Evolutionary conservation across 805 yeast species (phyloP).

Genomic region (Candida germanica): DNA sequence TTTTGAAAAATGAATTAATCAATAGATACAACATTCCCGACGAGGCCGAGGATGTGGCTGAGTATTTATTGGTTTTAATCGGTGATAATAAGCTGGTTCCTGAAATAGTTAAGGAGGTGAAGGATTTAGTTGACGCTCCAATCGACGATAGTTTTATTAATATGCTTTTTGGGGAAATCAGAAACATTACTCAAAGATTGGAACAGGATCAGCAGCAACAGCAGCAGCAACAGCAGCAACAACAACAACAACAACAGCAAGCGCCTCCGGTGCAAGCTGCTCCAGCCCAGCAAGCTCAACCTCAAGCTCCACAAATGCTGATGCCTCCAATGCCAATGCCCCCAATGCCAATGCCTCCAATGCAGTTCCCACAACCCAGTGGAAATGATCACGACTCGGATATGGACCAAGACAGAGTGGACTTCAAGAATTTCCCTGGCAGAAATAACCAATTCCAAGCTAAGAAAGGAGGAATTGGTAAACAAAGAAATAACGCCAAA

Average conservation of each 20-base stretch:
- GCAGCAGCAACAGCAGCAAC: constrained; percentile 5
- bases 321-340: not conserved
- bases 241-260: constrained; percentile 5
- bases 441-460: constrained; percentile 6
- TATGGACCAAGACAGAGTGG: constrained; percentile 14
- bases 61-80: constrained; percentile 67
- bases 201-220: constrained; percentile 12
- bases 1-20: constrained; percentile 33
- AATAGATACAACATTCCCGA: constrained; percentile 33
- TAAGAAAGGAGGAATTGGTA: constrained; percentile 19
- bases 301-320: not conserved
- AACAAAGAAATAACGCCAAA: constrained; percentile 18
- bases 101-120: constrained; percentile 59
- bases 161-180: constrained; percentile 55
- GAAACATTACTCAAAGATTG: constrained; percentile 27
- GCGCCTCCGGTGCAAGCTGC: constrained; percentile 10
- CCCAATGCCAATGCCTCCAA: not conserved
- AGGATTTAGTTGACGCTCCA: constrained; percentile 57
- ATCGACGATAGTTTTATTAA: constrained; percentile 57
- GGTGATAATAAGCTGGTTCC: constrained; percentile 62
- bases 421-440: constrained; percentile 11
- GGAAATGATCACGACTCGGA: constrained; percentile 5
- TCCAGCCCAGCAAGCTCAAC: constrained; percentile 1
- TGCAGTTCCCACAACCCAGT: not conserved
- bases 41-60: constrained; percentile 60